Evolutionary conservation across 768 basidiomycete genomes (phyloP), one percentile per base, ranked within the genome.

Genomic region (Lactifluus subvellereus): DNA sequence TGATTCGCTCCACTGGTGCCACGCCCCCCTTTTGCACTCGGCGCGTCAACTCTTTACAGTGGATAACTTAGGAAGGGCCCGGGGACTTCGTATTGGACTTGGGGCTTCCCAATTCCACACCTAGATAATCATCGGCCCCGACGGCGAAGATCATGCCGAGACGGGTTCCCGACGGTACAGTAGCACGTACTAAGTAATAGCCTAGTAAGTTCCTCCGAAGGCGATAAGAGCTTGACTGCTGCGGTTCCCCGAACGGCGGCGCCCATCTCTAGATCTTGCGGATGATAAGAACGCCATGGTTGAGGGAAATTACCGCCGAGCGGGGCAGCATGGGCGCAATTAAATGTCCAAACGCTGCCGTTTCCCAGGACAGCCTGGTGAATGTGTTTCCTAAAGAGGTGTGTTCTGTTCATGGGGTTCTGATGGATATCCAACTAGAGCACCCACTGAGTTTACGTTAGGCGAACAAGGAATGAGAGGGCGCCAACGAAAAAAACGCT

Each of bases 111-210:
- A 32, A 27, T n/a, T 57, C 42, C 35, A 27, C 57, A 54, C 49
- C 33, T 43, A 47, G 58, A 55, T 30, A 53, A 45, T 13, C 33
- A 64, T 37, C 58, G 62, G 62, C 7, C 58, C 58, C 54, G 54
- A 38, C 42, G 35, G 33, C 47, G 53, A 64, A 54, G 58, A 42
- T 54, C 62, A 59, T 42, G 53, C 40, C 43, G 56, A 53, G 22
- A 20, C 35, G 30, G 11, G 38, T 14, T 55, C 54, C 27, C 54
- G 53, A 64, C 49, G 48, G 53, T 59, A 64, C 49, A 40, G 53
- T 59, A 56, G 53, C 63, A 64, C 59, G 59, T 64, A 56, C 59
- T 55, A 55, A 60, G 63, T n/a, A 64, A 64, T 60, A 64, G 54
- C 58, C 63, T 64, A 48, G 63, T 51, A 60, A 64, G 63, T 56